Base-by-base conservation (phyloP, 768 basidiomycete genomes). In the Auricularia cornea region DNA sequence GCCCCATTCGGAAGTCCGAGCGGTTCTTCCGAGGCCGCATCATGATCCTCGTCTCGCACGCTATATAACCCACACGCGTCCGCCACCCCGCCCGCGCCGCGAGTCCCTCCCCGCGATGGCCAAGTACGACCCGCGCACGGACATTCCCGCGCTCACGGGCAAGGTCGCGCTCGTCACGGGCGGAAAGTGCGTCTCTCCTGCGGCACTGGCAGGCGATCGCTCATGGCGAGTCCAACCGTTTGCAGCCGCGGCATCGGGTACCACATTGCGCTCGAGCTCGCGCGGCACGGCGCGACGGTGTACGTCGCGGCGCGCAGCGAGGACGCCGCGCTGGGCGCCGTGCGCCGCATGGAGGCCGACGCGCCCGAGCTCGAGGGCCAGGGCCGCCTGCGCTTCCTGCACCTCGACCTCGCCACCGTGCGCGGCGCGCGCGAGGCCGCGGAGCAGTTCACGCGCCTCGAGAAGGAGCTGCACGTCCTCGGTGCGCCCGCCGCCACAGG, bases 141-240 rank as follows among this genome's bases (percentile, higher is more conserved):
- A 82, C 65, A 66, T 85, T 32, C 72, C 77, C 2, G 79, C 81
- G 66, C 71, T 83, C 10, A 72, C 70, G 4, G 82, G 80, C 12
- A 83, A 83, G 68, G 81, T 85, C n/a, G 69, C 74, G 51, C 71
- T 85, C 51, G 80, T 87, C 26, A 86, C 84, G 0, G 85, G 84
- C 20, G 83, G 79, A 66, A 86, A 85, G 82, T 84, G 62, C 73
- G 77, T 69, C 26, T 48, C 52, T 26, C 3, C 20, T 41, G 20
- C n/a, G 52, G 12, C 20, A 12, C 4, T n/a, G n/a, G n/a, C n/a
- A n/a, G n/a, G n/a, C n/a, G n/a, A n/a, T n/a, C n/a, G n/a, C n/a
- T n/a, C n/a, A n/a, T n/a, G n/a, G n/a, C n/a, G n/a, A n/a, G n/a
- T n/a, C n/a, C n/a, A n/a, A n/a, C n/a, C n/a, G n/a, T 59, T 16